These are phyloP conservation scores for Platanthera guangdongensis DNA, from an alignment of 106 monocot species.

Conservation along the genomic window DNA sequence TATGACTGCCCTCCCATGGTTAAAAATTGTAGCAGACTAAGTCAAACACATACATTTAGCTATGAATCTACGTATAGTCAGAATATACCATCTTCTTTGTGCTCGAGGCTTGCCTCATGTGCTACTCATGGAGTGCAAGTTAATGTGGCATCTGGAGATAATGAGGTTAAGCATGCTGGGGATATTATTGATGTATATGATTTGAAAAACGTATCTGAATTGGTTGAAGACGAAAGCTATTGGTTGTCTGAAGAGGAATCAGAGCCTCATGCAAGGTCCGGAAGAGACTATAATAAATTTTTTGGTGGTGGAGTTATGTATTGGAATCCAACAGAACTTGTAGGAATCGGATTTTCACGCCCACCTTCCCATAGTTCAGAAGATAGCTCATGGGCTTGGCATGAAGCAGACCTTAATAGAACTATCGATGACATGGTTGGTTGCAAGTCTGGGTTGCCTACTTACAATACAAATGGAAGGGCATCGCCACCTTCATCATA, in stretches of 20 bases:
- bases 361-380: slow-evolving; percentile 95
- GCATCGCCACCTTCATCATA: slow-evolving; percentile 52
- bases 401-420: slow-evolving; percentile 88
- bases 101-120: slow-evolving; percentile 30
- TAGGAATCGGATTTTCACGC: slow-evolving; percentile 68
- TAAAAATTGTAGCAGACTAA: slow-evolving; percentile 47
- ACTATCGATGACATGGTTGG: slow-evolving; percentile 95
- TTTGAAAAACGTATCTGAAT: slow-evolving; percentile 41
- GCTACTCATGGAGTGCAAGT: slow-evolving; percentile 34
- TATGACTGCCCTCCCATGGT: slow-evolving; percentile 87
- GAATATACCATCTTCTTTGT: slow-evolving; percentile 38
- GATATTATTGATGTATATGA: slow-evolving; percentile 43
- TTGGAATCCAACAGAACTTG: slow-evolving; percentile 90
- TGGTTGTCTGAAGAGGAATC: slow-evolving; percentile 92
- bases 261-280: slow-evolving; percentile 44
- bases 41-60: slow-evolving; percentile 31
- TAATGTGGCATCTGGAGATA: slow-evolving; percentile 26
- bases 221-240: slow-evolving; percentile 73
- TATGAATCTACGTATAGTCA: slow-evolving; percentile 43
- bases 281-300: slow-evolving; percentile 79
- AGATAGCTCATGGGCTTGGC: slow-evolving; percentile 94
- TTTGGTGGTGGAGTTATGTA: slow-evolving; percentile 99
- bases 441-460: slow-evolving; percentile 40
- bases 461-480: slow-evolving; percentile 47
- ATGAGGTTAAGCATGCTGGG: slow-evolving; percentile 35